A percentile compares a stretch with the other conserved stretches of the same genome.
phyloP scores from a whole-genome alignment of 179 eudicot genomes.

The Actinidia chinensis region DNA sequence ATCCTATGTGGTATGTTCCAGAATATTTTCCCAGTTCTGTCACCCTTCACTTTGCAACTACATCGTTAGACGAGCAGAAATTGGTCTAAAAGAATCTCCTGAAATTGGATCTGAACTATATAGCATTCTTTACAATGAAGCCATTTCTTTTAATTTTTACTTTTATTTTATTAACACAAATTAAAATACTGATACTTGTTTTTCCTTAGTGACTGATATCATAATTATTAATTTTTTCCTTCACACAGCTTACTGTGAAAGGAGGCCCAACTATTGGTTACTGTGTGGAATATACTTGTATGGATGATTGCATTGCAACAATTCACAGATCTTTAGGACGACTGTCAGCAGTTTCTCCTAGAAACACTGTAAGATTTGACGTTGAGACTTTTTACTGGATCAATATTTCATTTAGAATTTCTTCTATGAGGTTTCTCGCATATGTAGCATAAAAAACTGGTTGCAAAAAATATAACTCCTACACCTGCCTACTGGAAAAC shows the following conservation, averaged over 20 bases:
- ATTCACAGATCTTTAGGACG: slow-evolving; percentile 60
- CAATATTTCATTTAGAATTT: background rate
- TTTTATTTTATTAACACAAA: background rate
- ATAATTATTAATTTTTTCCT: background rate
- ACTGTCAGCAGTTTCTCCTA: slow-evolving; percentile 69
- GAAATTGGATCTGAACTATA: slow-evolving; percentile 9
- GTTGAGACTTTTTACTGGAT: background rate
- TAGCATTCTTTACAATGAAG: background rate
- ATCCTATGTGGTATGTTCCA: slow-evolving; percentile 66
- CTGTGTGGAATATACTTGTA: slow-evolving; percentile 54
- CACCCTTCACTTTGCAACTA: background rate
- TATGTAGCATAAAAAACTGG: background rate
- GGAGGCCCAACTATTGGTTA: slow-evolving; percentile 81
- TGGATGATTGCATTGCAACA: slow-evolving; percentile 52
- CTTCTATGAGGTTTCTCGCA: background rate
- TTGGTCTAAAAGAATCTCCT: background rate
- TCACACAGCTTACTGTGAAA: slow-evolving; percentile 53
- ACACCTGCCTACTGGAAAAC: background rate
- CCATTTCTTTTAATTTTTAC: background rate
- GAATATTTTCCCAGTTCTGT: background rate
- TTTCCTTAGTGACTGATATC: background rate
- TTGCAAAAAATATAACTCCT: background rate
- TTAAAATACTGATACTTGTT: background rate
- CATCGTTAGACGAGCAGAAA: background rate
- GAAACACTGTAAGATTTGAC: slow-evolving; percentile 60